Evolutionary conservation across 2,329 filamentous ascomycete genomes (phyloP).

Genomic region (Colletotrichum sp.): DNA sequence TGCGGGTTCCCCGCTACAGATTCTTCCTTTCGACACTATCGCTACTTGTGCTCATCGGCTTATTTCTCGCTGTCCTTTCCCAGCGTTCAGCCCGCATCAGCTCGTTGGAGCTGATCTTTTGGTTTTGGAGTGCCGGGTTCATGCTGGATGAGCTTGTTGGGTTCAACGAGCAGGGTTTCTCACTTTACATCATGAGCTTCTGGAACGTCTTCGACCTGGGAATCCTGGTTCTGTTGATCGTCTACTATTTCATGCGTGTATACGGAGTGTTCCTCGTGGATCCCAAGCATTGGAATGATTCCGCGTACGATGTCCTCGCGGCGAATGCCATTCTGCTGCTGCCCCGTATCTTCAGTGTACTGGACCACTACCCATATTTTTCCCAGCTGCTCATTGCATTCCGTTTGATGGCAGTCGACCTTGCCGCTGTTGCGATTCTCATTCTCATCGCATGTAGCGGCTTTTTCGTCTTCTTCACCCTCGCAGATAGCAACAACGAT

Average conservation of each 20-base stretch:
- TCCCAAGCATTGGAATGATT: constrained; percentile 74
- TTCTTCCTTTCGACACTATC: constrained; percentile 90
- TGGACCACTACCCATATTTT: constrained; percentile 96
- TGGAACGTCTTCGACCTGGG: constrained; percentile 97
- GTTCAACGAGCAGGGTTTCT: constrained; percentile 96
- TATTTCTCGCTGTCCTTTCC: constrained; percentile 84
- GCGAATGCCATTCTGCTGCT: constrained; percentile 89
- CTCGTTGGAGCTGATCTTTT: constrained; percentile 85
- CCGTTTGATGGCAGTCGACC: constrained; percentile 88
- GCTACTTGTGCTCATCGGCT: constrained; percentile 80
- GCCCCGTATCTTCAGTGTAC: constrained; percentile 87
- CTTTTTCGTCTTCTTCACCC: constrained; percentile 92
- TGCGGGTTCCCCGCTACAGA: constrained; percentile 90
- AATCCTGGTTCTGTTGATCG: constrained; percentile 82
- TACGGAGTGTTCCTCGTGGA: constrained; percentile 87
- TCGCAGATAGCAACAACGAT: constrained; percentile 75
- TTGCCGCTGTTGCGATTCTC: constrained; percentile 83
- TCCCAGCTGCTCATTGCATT: constrained; percentile 94
- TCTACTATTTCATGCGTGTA: constrained; percentile 88
- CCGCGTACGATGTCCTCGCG: constrained; percentile 93
- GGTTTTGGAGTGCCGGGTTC: constrained; percentile 97
- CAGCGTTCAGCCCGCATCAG: constrained; percentile 82
- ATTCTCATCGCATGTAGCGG: constrained; percentile 90
- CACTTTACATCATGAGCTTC: constrained; percentile 95
- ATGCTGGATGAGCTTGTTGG: constrained; percentile 97